These are phyloP conservation scores for Rosa persica DNA, from an alignment of 306 rosid genomes.

Conservation along the genomic window DNA sequence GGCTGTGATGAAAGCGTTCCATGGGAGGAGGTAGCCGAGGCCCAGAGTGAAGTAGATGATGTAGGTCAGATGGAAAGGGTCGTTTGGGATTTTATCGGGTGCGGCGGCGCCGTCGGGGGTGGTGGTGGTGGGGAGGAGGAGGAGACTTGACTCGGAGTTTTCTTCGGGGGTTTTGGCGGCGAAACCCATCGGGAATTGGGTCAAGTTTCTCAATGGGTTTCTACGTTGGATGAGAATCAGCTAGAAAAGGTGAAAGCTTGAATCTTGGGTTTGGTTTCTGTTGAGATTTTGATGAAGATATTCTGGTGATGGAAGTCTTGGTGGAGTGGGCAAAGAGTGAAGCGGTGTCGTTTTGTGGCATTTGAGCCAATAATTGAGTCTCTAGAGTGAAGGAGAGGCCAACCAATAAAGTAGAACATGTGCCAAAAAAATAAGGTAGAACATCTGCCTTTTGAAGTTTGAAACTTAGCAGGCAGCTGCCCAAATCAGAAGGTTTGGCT, in stretches of 20 bases:
- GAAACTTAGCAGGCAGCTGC: not conserved
- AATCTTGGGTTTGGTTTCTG: not conserved
- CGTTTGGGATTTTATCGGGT: constrained; percentile 44
- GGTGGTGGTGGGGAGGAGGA: constrained; percentile 27
- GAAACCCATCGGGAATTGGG: constrained; percentile 27
- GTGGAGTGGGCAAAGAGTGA: not conserved
- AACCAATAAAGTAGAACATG: not conserved
- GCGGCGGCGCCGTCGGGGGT: not conserved
- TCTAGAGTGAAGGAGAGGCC: not conserved
- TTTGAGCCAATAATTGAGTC: not conserved
- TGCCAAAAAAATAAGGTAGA: too few relatives aligned
- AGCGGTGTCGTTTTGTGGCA: not conserved
- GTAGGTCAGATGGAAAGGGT: constrained; percentile 60
- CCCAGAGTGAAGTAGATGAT: constrained; percentile 73
- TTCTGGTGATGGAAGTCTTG: not conserved
- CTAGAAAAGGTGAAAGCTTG: not conserved
- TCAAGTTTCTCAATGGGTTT: constrained; percentile 11
- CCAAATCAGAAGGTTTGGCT: not conserved
- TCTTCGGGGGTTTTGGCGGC: constrained; percentile 3
- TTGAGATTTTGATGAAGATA: not conserved
- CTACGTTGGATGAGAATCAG: not conserved
- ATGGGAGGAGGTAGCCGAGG: constrained; percentile 79
- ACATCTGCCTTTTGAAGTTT: not conserved
- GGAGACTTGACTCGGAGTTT: constrained; percentile 32
- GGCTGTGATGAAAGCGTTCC: constrained; percentile 95